Evolutionary conservation across 257 asterid species (phyloP).

Genomic region (Nicotiana benthamiana): DNA sequence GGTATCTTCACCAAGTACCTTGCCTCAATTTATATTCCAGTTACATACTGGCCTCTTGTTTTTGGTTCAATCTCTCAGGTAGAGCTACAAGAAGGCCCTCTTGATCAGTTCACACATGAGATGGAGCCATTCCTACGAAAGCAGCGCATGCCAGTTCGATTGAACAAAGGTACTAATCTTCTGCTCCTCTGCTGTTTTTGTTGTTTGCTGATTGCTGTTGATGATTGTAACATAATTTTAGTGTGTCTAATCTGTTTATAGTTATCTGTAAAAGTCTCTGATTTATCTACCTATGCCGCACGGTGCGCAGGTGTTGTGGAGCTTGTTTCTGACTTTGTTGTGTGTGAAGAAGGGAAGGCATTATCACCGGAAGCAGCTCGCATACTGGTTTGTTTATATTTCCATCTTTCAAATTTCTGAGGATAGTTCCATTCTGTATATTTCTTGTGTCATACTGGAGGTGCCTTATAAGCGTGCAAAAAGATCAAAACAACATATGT

Average conservation of each 20-base stretch:
- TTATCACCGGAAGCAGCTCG: slow-evolving; percentile 82
- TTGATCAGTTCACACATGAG: slow-evolving; percentile 92
- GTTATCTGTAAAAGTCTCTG: neutral
- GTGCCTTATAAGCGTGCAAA: neutral
- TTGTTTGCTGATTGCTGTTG: neutral
- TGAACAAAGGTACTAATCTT: slow-evolving; percentile 54
- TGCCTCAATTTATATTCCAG: neutral
- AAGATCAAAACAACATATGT: neutral
- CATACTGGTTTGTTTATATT: slow-evolving; percentile 53
- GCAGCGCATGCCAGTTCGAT: slow-evolving; percentile 97
- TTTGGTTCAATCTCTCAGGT: slow-evolving; percentile 38
- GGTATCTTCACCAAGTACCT: neutral
- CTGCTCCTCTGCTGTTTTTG: neutral
- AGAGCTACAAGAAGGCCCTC: slow-evolving; percentile 96
- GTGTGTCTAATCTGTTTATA: neutral
- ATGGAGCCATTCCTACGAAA: slow-evolving; percentile 91
- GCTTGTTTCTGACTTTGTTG: slow-evolving; percentile 73
- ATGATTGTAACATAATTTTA: neutral
- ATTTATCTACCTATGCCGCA: neutral
- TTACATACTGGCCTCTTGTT: neutral
- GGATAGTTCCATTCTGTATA: neutral
- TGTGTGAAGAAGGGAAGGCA: slow-evolving; percentile 82
- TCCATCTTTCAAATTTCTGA: neutral
- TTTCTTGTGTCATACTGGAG: neutral
- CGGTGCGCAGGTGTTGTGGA: slow-evolving; percentile 68